Evolutionary conservation across 2,329 filamentous ascomycete genomes (phyloP).

Genomic region (Fusarium acutatum): DNA sequence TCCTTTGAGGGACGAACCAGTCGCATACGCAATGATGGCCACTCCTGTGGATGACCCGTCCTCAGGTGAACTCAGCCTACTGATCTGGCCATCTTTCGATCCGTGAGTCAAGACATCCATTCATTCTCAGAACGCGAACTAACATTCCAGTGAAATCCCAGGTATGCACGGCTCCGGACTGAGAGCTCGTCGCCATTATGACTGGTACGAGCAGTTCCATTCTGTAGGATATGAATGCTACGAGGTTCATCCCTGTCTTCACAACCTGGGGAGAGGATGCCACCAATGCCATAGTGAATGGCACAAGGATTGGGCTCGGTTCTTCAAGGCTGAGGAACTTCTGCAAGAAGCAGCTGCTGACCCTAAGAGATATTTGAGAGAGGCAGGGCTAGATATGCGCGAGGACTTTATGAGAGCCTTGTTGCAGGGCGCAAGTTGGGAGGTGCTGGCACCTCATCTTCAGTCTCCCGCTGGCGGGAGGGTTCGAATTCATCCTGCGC

Average conservation of each 20-base stretch:
- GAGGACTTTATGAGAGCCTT: slow-evolving; percentile 3
- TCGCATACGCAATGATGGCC: neutral
- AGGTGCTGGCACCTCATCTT: slow-evolving; percentile 4
- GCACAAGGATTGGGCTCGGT: slow-evolving; percentile 28
- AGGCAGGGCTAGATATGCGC: slow-evolving; percentile 5
- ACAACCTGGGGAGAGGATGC: slow-evolving; percentile 13
- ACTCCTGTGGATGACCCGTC: neutral
- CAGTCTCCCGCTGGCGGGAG: slow-evolving; percentile 21
- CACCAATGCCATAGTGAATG: slow-evolving; percentile 34
- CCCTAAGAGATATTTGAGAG: neutral
- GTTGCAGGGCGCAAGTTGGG: neutral
- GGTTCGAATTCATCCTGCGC: slow-evolving; percentile 28
- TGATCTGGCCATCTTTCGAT: neutral
- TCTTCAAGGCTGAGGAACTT: slow-evolving; percentile 22
- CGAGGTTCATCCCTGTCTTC: slow-evolving; percentile 28
- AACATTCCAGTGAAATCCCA: slow-evolving; percentile 29
- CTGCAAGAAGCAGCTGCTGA: slow-evolving; percentile 3
- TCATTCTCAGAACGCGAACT: neutral
- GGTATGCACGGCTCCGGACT: slow-evolving; percentile 19
- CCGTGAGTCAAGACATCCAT: neutral
- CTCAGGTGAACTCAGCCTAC: neutral
- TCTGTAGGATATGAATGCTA: slow-evolving; percentile 21
- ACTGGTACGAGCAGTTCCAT: slow-evolving; percentile 39
- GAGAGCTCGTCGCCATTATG: slow-evolving; percentile 18
- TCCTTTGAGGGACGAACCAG: neutral